Percentiles rank a stretch among this genome's conserved stretches.
These are phyloP conservation scores for Ambrosiella cleistominuta DNA, from an alignment of 2,329 filamentous ascomycete species.

Conservation along the genomic window DNA sequence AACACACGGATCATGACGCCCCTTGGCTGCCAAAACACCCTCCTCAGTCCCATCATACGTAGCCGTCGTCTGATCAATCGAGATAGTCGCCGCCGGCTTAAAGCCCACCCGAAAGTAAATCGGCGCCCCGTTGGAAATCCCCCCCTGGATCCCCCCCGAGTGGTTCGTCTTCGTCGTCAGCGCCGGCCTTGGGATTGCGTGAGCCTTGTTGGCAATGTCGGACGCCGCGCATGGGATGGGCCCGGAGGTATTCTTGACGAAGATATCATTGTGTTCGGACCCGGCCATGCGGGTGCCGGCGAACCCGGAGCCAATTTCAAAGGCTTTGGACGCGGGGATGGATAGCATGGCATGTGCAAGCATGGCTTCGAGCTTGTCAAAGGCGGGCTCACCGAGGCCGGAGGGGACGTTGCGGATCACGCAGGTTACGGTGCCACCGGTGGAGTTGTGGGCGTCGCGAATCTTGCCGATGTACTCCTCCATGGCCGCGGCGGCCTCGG, in stretches of 20 bases:
- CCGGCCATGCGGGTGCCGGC: slow-evolving; percentile 71
- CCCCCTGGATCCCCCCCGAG: slow-evolving; percentile 85
- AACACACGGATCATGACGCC: slow-evolving; percentile 84
- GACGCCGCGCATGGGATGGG: slow-evolving; percentile 25
- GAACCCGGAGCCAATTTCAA: slow-evolving; percentile 90
- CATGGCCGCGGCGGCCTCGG: slow-evolving; percentile 50
- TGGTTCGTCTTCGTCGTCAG: slow-evolving; percentile 87
- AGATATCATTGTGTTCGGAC: slow-evolving; percentile 82
- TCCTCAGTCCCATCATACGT: slow-evolving; percentile 54
- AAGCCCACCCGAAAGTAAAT: slow-evolving; percentile 93
- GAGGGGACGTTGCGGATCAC: slow-evolving; percentile 73
- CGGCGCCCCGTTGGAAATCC: slow-evolving; percentile 80
- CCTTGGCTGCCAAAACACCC: slow-evolving; percentile 76
- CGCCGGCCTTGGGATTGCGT: slow-evolving; percentile 31
- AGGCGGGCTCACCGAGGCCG: slow-evolving; percentile 82
- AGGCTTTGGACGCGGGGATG: slow-evolving; percentile 89
- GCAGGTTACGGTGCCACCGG: slow-evolving; percentile 87
- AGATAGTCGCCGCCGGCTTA: slow-evolving; percentile 89
- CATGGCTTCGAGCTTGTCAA: slow-evolving; percentile 86
- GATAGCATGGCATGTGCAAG: slow-evolving; percentile 88
- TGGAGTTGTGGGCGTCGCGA: slow-evolving; percentile 66
- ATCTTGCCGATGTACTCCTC: slow-evolving; percentile 60
- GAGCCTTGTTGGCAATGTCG: slow-evolving; percentile 20
- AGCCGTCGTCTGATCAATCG: slow-evolving; percentile 68
- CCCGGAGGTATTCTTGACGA: slow-evolving; percentile 30